Base-by-base conservation (phyloP, 495 filamentous ascomycete genomes). In the Lepidopterella palustris region DNA sequence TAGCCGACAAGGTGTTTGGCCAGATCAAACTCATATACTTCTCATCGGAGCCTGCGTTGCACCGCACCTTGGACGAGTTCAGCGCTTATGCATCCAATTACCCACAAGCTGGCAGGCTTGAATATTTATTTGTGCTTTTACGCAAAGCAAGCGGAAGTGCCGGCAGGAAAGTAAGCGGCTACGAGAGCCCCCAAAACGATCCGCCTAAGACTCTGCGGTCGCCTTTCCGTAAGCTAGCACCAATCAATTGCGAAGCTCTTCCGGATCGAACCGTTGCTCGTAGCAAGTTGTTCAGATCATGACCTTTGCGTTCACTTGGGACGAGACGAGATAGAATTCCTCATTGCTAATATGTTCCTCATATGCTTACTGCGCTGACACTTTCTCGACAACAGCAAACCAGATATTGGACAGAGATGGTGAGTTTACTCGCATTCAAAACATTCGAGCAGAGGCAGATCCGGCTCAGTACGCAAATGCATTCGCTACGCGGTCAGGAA, bases 1-100 rank as follows among this genome's bases (percentile, higher is more conserved):
- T 54, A 8, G 20, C 45, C 8, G 53, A 54, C 5, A 57, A 61
- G 25, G 42, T 62, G 0, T 49, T 32, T 45, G 45, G 39, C 4
- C 20, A 32, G 39, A 66, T 66, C 50, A 45, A 66, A 52, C 29
- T 4, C 21, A 24, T 58, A 2, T 59, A 25, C 21, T 61, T 10
- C 8, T 31, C 49, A 5, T 21, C 21, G 32, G 24, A 45, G 10
- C 45, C 48, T 25, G 18, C 24, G 21, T 26, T 63, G 10, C 0
- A 54, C 29, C 11, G 20, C 23, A 39, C 45, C 15, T 6, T 55
- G 0, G 56, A 45, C 0, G 2, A 20, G 1, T 60, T 64, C 56
- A 20, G 39, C 3, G 25, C 26, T 4, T 21, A 54, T 50, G 47
- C 47, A 0, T 0, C 47, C 5, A 24, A 50, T 9, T 25, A 50